These are phyloP conservation scores for Dactylis glomerata DNA, from an alignment of 176 grass and related monocot genomes.

Conservation along the genomic window DNA sequence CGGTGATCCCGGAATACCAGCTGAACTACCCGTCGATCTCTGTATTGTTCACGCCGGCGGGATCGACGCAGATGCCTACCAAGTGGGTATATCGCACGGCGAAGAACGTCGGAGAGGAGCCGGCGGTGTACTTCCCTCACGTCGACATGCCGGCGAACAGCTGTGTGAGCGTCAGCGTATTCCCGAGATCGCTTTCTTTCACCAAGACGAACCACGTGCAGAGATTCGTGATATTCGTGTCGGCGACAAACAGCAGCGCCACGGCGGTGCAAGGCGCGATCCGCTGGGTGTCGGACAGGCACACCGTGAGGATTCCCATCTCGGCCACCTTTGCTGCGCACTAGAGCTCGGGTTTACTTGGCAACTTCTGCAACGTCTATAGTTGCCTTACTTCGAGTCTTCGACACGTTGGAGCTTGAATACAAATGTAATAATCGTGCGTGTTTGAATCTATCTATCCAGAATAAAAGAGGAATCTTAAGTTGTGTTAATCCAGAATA, in stretches of 20 bases:
- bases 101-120: background rate
- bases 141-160: background rate
- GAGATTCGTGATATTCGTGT: background rate
- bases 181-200: background rate
- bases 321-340: background rate
- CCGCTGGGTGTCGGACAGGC: background rate
- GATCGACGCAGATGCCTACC: background rate
- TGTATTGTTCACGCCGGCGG: background rate
- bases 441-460: background rate
- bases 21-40: background rate
- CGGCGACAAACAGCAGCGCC: background rate
- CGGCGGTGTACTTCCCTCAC: background rate
- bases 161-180: background rate
- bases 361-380: background rate
- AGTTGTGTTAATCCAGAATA: too few relatives aligned
- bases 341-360: background rate
- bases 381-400: background rate
- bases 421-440: background rate
- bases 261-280: background rate
- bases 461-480: background rate
- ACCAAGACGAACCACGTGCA: background rate
- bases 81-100: background rate
- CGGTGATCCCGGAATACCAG: background rate
- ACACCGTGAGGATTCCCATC: background rate
- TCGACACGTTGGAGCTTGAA: background rate